Percentiles rank a stretch among this genome's conserved stretches.
These are phyloP conservation scores for Eucalyptus cladocalyx DNA, from an alignment of 345 rosid species.

Conservation along the genomic window DNA sequence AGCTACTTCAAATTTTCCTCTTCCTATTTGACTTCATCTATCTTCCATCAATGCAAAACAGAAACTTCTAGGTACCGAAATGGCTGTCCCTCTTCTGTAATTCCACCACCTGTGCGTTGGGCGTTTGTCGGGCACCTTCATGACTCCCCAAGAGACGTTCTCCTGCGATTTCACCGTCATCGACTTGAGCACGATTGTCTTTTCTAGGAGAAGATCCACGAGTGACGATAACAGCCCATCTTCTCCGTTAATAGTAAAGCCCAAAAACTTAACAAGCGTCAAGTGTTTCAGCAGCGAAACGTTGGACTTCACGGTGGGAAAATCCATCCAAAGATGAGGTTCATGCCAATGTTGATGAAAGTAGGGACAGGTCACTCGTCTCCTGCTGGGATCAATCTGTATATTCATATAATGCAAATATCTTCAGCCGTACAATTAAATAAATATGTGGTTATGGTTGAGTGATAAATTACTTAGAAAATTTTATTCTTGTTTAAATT, in stretches of 20 bases:
- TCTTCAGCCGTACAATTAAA: neutral
- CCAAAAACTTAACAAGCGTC: neutral
- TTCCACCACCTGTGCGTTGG: neutral
- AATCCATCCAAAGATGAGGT: constrained; percentile 6
- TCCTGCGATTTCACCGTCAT: neutral
- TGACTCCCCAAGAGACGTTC: neutral
- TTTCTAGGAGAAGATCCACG: neutral
- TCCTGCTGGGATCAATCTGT: neutral
- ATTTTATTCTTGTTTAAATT: neutral
- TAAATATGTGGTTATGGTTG: neutral
- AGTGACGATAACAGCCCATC: neutral
- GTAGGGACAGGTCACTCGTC: neutral
- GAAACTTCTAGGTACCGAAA: neutral
- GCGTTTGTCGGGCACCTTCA: neutral
- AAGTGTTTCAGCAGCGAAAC: neutral
- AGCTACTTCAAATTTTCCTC: neutral
- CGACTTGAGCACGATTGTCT: neutral
- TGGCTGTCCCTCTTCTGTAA: neutral
- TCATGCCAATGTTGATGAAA: constrained; percentile 3
- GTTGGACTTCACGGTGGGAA: neutral
- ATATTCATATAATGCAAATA: too few species aligned
- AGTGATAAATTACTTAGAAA: neutral
- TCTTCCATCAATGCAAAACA: neutral
- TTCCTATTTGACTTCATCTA: neutral
- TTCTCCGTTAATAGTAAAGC: neutral